Percentiles rank a stretch among this genome's conserved stretches.
These are phyloP conservation scores for Castanopsis chinensis DNA, from an alignment of 306 rosid species.

Conservation along the genomic window DNA sequence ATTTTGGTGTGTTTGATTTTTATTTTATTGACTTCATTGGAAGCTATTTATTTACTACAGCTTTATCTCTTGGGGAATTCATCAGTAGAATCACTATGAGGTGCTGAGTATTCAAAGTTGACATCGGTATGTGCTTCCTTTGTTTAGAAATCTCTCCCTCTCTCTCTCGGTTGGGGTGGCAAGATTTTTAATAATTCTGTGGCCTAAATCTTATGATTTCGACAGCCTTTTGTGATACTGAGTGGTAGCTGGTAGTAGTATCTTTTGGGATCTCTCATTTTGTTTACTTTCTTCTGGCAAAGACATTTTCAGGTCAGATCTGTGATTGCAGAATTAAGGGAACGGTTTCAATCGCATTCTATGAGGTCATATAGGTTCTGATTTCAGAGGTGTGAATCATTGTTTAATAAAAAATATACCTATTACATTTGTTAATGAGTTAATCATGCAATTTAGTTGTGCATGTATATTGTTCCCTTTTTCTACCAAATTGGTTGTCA, in stretches of 20 bases:
- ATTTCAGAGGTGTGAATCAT: constrained; percentile 62
- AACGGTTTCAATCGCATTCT: constrained; percentile 90
- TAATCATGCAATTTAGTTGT: not conserved
- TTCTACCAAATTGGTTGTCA: not conserved
- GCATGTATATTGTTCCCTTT: not conserved
- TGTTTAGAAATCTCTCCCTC: constrained; percentile 33
- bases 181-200: not conserved
- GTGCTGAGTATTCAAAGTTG: constrained; percentile 92
- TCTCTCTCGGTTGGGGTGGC: not conserved
- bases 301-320: constrained; percentile 97
- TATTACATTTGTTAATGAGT: not conserved
- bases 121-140: constrained; percentile 88
- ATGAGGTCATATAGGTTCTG: constrained; percentile 94
- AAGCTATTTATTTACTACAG: constrained; percentile 50
- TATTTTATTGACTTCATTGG: constrained; percentile 18
- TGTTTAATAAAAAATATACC: not conserved
- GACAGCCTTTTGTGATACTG: not conserved
- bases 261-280: constrained; percentile 63
- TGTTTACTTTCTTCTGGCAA: constrained; percentile 93
- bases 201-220: not conserved
- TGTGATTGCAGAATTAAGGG: constrained; percentile 87
- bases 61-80: constrained; percentile 89
- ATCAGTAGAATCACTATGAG: constrained; percentile 77
- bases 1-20: not conserved
- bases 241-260: constrained; percentile 15